Percentiles rank a stretch among this genome's conserved stretches.
These are phyloP conservation scores for Hamigera avellanea DNA, from an alignment of 495 filamentous ascomycete species.

Conservation along the genomic window DNA sequence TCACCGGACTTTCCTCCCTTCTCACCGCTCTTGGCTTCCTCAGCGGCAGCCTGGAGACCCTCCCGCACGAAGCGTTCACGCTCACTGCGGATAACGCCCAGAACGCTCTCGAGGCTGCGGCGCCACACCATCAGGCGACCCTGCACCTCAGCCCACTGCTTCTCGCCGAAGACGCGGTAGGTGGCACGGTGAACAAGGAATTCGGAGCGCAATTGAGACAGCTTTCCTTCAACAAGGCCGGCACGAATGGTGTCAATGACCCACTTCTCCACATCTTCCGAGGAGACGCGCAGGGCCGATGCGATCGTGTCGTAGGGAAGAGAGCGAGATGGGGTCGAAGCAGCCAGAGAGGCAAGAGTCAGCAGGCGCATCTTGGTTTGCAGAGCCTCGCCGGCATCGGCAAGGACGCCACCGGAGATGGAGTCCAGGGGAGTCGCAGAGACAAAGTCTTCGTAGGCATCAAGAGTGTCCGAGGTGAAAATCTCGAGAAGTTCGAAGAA, in stretches of 20 bases:
- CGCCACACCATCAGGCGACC: conserved; percentile 84
- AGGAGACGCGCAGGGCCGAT: conserved; percentile 66
- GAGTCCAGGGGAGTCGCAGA: conserved; percentile 26
- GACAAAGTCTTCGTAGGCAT: conserved; percentile 90
- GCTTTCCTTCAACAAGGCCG: conserved; percentile 85
- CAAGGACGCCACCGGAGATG: conserved; percentile 33
- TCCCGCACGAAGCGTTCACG: conserved; percentile 52
- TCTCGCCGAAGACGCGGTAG: conserved; percentile 92
- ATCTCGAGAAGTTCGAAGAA: conserved; percentile 89
- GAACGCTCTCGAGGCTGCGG: conserved; percentile 59
- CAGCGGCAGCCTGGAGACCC: conserved; percentile 24
- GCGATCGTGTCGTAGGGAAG: conserved; percentile 77
- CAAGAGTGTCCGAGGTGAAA: conserved; percentile 83
- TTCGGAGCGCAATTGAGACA: conserved; percentile 78
- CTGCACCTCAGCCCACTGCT: conserved; percentile 94
- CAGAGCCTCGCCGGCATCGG: conserved; percentile 62
- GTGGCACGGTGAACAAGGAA: conserved; percentile 92
- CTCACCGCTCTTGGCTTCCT: conserved; percentile 14
- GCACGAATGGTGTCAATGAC: conserved; percentile 95
- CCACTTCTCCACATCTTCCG: conserved; percentile 89
- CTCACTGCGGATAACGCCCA: conserved; percentile 63
- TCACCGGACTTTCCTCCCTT: conserved; percentile 20
- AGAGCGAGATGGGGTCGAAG: conserved; percentile 66
- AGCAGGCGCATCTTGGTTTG: conserved; percentile 92
- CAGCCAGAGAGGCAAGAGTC: conserved; percentile 81